Evolutionary conservation across 2,329 filamentous ascomycete genomes (phyloP), one percentile per base, ranked within the genome.

Genomic region (Pseudogymnoascus sp.): DNA sequence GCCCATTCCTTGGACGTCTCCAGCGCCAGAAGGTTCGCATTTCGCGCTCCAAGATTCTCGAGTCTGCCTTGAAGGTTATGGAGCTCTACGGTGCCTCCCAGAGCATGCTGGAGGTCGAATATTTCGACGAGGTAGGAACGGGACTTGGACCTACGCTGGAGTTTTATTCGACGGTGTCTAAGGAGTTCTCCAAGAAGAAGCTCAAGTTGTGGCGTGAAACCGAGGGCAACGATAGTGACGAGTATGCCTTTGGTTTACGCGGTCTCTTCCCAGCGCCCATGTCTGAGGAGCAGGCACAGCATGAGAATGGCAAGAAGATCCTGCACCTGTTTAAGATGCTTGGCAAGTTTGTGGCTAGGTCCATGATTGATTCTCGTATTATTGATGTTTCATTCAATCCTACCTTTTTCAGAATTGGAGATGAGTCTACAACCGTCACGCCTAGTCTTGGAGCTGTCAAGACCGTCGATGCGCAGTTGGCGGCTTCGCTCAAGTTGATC

Each of bases 21-120:
- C 95, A 97, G 74, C 87, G 95, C 63, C 95, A 99, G 72, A 99
- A 99, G 76, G 93, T 99, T n/a, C 89, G 95, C 50, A 97, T 99
- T 65, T 96, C 93, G 4, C 86, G 95, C 46, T 86, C 86, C n/a
- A 92, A 96, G 70, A 97, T 99, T 53, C 81, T 99, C 6, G 95
- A 99, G 74, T 97, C 95, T 12, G 95, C 95, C 0, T 82, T 97
- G 74, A 99, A 99, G 76, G 95, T 99, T 31, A 97, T 99, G 93
- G 93, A 99, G 70, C 84, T 97, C 2, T 99, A 99, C 71, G 95
- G 95, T 0, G 91, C 91, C n/a, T 96, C 93, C 0, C 91, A 96
- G 64, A 97, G 93, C 73, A 90, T 97, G 28, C 79, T 99, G 0
- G 95, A 99, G 73, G 93, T 99, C 1, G 96, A 99, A 72, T 99